Percentiles rank a stretch among this genome's conserved stretches.
phyloP scores from a whole-genome alignment of 2,329 filamentous ascomycete species.

The Botryotinia globosa region DNA sequence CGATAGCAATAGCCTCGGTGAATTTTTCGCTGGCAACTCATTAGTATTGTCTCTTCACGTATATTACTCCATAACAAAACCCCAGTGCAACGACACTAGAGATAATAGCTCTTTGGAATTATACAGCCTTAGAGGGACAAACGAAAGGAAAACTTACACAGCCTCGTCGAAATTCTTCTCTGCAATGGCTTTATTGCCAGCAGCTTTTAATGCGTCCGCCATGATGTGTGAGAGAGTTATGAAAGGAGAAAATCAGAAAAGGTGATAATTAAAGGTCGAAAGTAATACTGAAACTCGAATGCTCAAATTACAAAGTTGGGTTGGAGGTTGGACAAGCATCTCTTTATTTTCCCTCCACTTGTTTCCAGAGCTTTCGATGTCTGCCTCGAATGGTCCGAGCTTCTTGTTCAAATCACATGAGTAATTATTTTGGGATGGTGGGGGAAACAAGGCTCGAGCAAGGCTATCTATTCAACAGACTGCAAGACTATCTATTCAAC shows the following conservation, averaged over 20 bases:
- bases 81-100: not conserved
- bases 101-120: not conserved
- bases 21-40: slow-evolving; percentile 74
- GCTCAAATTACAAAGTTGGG: not conserved
- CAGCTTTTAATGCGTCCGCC: slow-evolving; percentile 76
- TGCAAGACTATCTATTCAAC: too few species aligned
- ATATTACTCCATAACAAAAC: not conserved
- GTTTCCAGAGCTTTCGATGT: slow-evolving; percentile 18
- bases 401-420: slow-evolving; percentile 8
- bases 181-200: slow-evolving; percentile 97
- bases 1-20: slow-evolving; percentile 83
- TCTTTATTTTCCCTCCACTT: slow-evolving; percentile 18
- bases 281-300: not conserved
- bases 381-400: slow-evolving; percentile 12
- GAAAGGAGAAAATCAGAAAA: not conserved
- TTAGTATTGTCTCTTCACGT: slow-evolving; percentile 23
- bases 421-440: not conserved
- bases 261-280: not conserved
- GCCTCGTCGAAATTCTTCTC: slow-evolving; percentile 96
- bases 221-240: slow-evolving; percentile 27
- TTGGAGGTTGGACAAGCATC: not conserved
- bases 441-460: not conserved
- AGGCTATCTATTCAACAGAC: not conserved
- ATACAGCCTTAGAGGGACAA: slow-evolving; percentile 22
- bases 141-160: slow-evolving; percentile 62